phyloP scores from a whole-genome alignment of 139 green algal genomes.

The Ettlia oleoabundans region DNA sequence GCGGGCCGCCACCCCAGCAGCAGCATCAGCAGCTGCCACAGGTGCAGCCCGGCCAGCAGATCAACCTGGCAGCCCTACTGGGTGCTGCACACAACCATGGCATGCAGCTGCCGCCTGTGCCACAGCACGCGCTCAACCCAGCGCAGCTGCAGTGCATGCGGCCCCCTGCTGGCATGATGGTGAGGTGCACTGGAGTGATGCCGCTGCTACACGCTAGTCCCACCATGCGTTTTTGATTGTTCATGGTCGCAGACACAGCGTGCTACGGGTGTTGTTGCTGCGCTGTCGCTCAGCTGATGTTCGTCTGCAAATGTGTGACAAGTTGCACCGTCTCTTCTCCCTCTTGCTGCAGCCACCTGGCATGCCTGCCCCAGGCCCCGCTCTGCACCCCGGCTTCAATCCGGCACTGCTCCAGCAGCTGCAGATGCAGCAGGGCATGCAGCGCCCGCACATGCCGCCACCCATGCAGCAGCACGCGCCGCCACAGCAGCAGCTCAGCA shows the following conservation, averaged over 20 bases:
- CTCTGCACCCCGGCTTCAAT: constrained; percentile 8
- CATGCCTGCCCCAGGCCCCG: not conserved
- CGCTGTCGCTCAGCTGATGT: no score
- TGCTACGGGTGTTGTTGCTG: not conserved
- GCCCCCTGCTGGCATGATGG: constrained; percentile 11
- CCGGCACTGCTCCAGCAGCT: constrained; percentile 9
- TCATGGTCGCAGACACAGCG: no score
- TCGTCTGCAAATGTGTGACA: no score
- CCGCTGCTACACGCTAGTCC: not conserved
- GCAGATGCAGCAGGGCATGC: constrained; percentile 3
- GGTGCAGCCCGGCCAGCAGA: constrained; percentile 29
- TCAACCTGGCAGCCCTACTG: constrained; percentile 30
- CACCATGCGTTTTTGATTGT: no score
- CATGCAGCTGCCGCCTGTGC: constrained; percentile 11
- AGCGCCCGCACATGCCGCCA: not conserved
- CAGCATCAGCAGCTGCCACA: not conserved
- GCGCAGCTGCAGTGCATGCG: constrained; percentile 27
- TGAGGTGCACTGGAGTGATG: not conserved
- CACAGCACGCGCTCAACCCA: constrained; percentile 11
- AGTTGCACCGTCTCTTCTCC: not conserved
- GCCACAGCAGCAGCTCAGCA: constrained; percentile 18
- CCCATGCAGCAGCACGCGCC: not conserved
- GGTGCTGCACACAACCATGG: not conserved
- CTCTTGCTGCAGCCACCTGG: not conserved
- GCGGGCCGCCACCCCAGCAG: not conserved